phyloP scores from a whole-genome alignment of 768 basidiomycete species.

The Floccularia luteovirens region DNA sequence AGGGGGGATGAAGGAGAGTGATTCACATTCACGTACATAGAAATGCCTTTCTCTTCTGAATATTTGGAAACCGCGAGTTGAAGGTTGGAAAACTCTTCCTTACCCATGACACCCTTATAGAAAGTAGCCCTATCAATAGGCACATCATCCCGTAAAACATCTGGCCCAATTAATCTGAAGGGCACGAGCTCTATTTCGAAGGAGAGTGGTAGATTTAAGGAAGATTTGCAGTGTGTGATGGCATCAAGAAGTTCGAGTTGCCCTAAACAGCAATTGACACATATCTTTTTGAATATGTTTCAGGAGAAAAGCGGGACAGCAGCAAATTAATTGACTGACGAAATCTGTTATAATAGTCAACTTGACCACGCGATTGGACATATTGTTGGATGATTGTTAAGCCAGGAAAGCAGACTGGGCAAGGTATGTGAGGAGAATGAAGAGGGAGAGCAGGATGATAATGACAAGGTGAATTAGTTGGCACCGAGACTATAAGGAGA shows the following conservation, averaged over 20 bases:
- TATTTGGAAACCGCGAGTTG: constrained; percentile 39
- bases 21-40: constrained; percentile 33
- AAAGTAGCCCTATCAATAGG: constrained; percentile 33
- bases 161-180: constrained; percentile 36
- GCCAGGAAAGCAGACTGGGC: constrained; percentile 6
- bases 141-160: constrained; percentile 25
- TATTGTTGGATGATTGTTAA: constrained; percentile 11
- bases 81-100: constrained; percentile 35
- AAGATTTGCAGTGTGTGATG: constrained; percentile 38
- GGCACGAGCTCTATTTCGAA: constrained; percentile 49
- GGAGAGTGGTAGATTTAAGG: constrained; percentile 34
- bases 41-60: constrained; percentile 48
- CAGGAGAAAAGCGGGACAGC: constrained; percentile 3
- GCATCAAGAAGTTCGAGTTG: constrained; percentile 47
- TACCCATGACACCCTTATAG: constrained; percentile 41
- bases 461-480: no score
- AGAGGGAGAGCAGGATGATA: constrained; percentile 5
- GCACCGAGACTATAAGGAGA: no score
- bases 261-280: constrained; percentile 44
- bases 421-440: constrained; percentile 3
- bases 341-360: constrained; percentile 43
- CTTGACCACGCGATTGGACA: constrained; percentile 36
- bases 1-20: constrained; percentile 4
- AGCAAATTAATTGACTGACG: constrained; percentile 19
- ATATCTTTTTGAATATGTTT: constrained; percentile 23